Percentiles rank a stretch among this genome's conserved stretches.
Evolutionary conservation across 2,329 filamentous ascomycete species (phyloP).

Genomic region (Fusarium sororula): DNA sequence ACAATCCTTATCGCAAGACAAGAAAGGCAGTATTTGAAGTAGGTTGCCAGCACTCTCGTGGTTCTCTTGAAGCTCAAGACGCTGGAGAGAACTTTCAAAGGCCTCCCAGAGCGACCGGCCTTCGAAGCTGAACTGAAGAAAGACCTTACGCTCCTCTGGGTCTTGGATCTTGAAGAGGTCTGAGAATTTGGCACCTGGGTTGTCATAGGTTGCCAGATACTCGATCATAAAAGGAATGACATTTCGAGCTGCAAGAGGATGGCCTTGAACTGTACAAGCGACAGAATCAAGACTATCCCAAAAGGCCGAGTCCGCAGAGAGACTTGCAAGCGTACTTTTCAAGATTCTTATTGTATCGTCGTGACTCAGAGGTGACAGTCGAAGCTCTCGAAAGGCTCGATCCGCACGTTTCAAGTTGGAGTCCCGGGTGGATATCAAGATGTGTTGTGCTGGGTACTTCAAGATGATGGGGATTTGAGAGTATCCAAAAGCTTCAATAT

Average conservation of each 20-base stretch:
- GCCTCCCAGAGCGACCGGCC: no score
- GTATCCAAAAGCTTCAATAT: neutral
- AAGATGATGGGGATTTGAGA: neutral
- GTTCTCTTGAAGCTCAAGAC: no score
- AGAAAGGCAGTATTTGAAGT: no score
- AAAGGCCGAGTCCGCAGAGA: rapidly evolving
- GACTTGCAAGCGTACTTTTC: rapidly evolving
- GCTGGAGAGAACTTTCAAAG: no score
- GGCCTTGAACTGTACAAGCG: rapidly evolving
- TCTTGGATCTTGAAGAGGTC: no score
- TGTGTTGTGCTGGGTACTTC: neutral
- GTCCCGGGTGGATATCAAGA: neutral
- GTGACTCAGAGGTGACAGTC: rapidly evolving
- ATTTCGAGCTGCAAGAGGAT: neutral
- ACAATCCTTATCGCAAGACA: no score
- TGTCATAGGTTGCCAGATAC: rapidly evolving
- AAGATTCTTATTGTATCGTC: neutral
- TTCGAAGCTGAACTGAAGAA: no score
- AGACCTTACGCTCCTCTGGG: no score
- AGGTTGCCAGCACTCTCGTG: no score
- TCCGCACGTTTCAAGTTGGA: neutral
- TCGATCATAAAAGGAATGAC: rapidly evolving
- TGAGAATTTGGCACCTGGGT: no score
- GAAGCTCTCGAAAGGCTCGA: neutral
- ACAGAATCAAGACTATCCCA: neutral